Evolutionary conservation across 306 rosid genomes (phyloP), one percentile per base, ranked within the genome.

Genomic region (Datisca glomerata): DNA sequence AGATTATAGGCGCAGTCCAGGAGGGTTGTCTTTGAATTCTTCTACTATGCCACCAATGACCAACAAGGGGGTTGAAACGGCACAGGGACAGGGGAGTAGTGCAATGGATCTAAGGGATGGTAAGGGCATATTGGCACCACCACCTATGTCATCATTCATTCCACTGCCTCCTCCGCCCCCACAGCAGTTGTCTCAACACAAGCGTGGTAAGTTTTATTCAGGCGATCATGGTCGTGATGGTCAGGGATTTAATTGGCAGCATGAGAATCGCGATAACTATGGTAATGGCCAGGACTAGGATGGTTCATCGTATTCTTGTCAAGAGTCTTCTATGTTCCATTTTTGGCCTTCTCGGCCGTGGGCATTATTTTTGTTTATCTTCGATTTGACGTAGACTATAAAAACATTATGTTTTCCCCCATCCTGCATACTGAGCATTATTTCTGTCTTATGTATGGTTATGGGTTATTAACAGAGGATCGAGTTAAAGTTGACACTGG

Each of bases 51-150:
- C 43, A 14, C 53, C 53, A 5, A 11, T 58, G 67, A 53, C 45
- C 17, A 69, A 40, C 52, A 54, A 55, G 23, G 60, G 52, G 8
- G 49, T 63, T 57, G 70, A 69, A 60, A 70, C 64, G 52, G 64
- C 39, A 46, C 78, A 66, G 51, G 62, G 68, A 46, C 78, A 66
- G 51, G 62, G 68, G 50, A 75, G 79, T 46, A 72, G 50, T 56
- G 45, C 54, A 8, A 47, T 69, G 73, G 94, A 80, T 73, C 70
- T 79, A 4, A 69, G 92, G 66, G 96, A 91, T 53, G 73, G 66
- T 59, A 78, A 78, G 57, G 87, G 96, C 34, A 46, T 73, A 38
- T 57, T 78, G 60, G 79, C 84, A 46, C 66, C 81, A 34, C 86
- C 74, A 56, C 76, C 76, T 8, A 50, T 61, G 69, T 13, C 57